Evolutionary conservation across 768 basidiomycete genomes (phyloP).

Genomic region (Cystofilobasidium capitatum): DNA sequence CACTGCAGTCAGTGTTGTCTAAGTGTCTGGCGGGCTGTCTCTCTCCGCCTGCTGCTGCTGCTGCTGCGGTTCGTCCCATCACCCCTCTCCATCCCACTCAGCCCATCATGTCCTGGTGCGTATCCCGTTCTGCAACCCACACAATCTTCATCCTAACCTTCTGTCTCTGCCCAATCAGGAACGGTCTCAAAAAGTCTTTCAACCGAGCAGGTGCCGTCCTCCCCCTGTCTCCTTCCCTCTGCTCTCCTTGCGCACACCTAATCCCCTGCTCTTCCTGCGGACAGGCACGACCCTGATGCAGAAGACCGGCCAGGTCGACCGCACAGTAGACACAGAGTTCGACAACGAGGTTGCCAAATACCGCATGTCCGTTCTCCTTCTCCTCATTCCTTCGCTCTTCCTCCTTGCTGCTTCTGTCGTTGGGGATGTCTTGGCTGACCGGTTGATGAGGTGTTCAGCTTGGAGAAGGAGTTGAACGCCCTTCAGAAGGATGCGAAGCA

Average conservation of each 20-base stretch:
- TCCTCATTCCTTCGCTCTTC: too few relatives aligned
- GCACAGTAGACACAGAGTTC: constrained; percentile 89
- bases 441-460: constrained; percentile 45
- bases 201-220: neutral
- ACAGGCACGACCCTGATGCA: constrained; percentile 90
- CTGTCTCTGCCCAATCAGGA: neutral
- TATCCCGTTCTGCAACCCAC: neutral
- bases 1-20: too few relatives aligned
- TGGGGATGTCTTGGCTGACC: too few relatives aligned
- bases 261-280: constrained; percentile 51
- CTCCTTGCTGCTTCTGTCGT: neutral
- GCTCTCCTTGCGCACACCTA: neutral
- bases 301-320: constrained; percentile 96
- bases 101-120: neutral
- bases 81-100: too few relatives aligned
- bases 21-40: too few relatives aligned
- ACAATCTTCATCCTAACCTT: neutral
- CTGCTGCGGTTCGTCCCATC: too few relatives aligned
- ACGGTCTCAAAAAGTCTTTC: neutral
- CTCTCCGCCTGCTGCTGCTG: too few relatives aligned
- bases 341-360: constrained; percentile 84
- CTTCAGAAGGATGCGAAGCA: constrained; percentile 92
- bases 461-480: constrained; percentile 89
- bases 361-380: constrained; percentile 20
- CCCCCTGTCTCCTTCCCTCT: neutral